These are phyloP conservation scores for Flaveria floridana DNA, from an alignment of 140 eudicot genomes.

Conservation along the genomic window DNA sequence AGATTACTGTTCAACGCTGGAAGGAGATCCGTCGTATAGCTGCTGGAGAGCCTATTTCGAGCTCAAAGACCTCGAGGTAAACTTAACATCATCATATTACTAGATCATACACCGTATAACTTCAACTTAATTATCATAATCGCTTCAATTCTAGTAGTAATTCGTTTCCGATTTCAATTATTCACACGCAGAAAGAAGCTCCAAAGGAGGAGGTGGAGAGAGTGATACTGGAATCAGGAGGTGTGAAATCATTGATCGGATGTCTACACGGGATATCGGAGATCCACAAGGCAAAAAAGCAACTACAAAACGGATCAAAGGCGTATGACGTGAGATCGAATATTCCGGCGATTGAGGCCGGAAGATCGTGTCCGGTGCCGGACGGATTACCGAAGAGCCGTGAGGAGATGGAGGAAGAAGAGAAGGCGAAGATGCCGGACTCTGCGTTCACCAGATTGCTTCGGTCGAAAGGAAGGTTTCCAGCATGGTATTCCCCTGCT, in stretches of 20 bases:
- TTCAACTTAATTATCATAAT: neutral
- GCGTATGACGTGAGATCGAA: neutral
- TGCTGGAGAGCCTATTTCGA: conserved; percentile 92
- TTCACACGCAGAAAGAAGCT: conserved; percentile 48
- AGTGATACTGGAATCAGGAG: conserved; percentile 60
- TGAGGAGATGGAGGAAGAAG: conserved; percentile 72
- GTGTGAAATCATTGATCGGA: conserved; percentile 58
- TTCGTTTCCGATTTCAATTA: neutral
- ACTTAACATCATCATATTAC: conserved; percentile 9
- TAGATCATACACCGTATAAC: neutral
- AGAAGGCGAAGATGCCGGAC: conserved; percentile 64
- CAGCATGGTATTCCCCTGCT: conserved; percentile 67
- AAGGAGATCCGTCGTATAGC: conserved; percentile 69
- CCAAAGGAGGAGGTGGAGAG: conserved; percentile 73
- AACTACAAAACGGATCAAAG: conserved; percentile 3
- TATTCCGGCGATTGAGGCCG: neutral
- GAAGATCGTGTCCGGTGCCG: conserved; percentile 49
- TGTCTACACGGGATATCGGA: conserved; percentile 58
- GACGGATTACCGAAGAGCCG: conserved; percentile 66
- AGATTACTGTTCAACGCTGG: conserved; percentile 83
- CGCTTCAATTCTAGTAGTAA: neutral
- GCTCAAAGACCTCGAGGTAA: conserved; percentile 79
- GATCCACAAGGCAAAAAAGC: conserved; percentile 54
- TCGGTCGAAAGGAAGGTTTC: conserved; percentile 53
- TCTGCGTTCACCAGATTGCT: conserved; percentile 66